phyloP scores from a whole-genome alignment of 176 grass and related monocot species.

The Coix lacrymajobi region DNA sequence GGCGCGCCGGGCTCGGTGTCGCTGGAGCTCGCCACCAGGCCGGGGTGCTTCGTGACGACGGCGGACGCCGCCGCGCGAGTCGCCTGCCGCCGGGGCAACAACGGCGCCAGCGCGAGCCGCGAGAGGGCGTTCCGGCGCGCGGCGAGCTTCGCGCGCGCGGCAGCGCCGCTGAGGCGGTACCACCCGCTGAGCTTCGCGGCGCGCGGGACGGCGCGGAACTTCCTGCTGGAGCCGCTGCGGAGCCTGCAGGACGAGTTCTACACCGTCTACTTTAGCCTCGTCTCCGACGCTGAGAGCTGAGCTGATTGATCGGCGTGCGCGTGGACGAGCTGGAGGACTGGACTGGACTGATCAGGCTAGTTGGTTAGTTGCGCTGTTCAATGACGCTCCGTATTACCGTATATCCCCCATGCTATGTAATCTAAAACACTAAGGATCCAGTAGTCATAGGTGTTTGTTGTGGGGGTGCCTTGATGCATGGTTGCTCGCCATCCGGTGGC shows the following conservation, averaged over 20 bases:
- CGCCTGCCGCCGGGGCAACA: constrained; percentile 16
- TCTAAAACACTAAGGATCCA: no score
- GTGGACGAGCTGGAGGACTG: background rate
- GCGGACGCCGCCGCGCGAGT: constrained; percentile 9
- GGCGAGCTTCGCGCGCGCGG: constrained; percentile 46
- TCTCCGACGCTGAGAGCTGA: background rate
- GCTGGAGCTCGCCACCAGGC: constrained; percentile 44
- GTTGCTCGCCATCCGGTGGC: no score
- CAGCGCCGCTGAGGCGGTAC: constrained; percentile 40
- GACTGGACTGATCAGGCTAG: background rate
- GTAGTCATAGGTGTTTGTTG: no score
- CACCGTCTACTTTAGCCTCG: constrained; percentile 79
- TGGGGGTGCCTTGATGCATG: no score
- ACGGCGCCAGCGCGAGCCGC: background rate
- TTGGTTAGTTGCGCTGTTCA: background rate
- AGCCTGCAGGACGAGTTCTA: constrained; percentile 80
- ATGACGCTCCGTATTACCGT: no score
- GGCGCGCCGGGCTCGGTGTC: constrained; percentile 46
- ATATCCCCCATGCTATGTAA: no score
- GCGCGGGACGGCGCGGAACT: constrained; percentile 54
- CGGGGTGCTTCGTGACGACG: constrained; percentile 52
- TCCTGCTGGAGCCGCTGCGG: constrained; percentile 66
- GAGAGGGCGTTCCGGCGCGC: constrained; percentile 39
- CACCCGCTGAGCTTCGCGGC: constrained; percentile 62
- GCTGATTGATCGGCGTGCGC: background rate